Evolutionary conservation across 345 rosid species (phyloP).

Genomic region (Rhizophora mangle): DNA sequence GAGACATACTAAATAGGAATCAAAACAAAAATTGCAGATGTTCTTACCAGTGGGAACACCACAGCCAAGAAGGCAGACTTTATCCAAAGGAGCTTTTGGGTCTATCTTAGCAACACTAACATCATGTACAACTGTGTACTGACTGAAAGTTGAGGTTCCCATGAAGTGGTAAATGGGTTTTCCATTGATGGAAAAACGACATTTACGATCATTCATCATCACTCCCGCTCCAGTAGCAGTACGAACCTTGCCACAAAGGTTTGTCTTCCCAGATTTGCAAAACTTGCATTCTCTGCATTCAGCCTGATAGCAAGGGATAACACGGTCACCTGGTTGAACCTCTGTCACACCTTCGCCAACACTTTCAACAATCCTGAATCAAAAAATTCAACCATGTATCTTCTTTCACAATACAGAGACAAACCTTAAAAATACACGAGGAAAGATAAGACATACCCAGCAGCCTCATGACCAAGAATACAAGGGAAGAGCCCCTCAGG

Average conservation of each 20-base stretch:
- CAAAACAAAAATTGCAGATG: neutral
- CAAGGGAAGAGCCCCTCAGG: constrained; percentile 97
- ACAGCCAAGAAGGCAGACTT: constrained; percentile 99
- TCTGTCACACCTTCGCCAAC: constrained; percentile 96
- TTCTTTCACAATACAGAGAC: constrained; percentile 2
- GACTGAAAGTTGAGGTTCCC: constrained; percentile 99
- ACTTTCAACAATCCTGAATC: constrained; percentile 79
- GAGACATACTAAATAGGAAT: neutral
- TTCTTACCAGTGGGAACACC: constrained; percentile 95
- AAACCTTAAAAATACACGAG: constrained; percentile 5
- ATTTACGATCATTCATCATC: constrained; percentile 87
- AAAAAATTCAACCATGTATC: constrained; percentile 10
- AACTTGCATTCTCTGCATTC: constrained; percentile 97
- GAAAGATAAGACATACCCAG: constrained; percentile 54
- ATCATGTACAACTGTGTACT: constrained; percentile 95
- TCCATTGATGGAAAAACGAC: constrained; percentile 84
- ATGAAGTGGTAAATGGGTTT: constrained; percentile 90
- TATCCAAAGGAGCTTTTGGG: constrained; percentile 87
- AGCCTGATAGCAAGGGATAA: constrained; percentile 98
- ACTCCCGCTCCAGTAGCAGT: constrained; percentile 91
- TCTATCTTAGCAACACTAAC: constrained; percentile 97
- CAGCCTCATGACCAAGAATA: constrained; percentile 97
- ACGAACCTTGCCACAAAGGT: constrained; percentile 93
- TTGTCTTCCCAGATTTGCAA: constrained; percentile 96
- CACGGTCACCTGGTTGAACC: constrained; percentile 92